Conservation (phyloP, 1,139 yeast genomes). For the Yamadazyma taylorii region DNA sequence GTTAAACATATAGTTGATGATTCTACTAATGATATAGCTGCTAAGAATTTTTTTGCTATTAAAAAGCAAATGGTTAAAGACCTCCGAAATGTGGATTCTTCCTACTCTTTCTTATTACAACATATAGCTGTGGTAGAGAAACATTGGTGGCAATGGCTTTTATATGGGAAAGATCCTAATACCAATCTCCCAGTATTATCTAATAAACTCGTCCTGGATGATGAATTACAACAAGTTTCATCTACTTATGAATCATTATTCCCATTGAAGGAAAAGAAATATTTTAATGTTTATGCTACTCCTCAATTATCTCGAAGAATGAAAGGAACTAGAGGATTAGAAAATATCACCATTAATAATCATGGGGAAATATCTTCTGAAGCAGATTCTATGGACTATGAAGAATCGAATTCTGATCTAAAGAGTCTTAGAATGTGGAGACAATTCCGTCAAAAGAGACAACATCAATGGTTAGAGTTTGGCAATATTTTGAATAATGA, state of each 20-base stretch:
- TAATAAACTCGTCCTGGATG: slow-evolving; percentile 21
- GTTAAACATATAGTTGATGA: slow-evolving; percentile 42
- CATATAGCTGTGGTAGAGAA: slow-evolving; percentile 30
- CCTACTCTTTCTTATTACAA: slow-evolving; percentile 29
- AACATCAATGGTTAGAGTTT: slow-evolving; percentile 22
- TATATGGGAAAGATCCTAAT: slow-evolving; percentile 36
- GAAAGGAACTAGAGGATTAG: slow-evolving; percentile 36
- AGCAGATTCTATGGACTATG: slow-evolving; percentile 10
- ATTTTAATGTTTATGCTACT: slow-evolving; percentile 44
- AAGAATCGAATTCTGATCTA: slow-evolving; percentile 10
- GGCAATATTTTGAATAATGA: slow-evolving; percentile 18
- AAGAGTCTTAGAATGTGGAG: slow-evolving; percentile 10
- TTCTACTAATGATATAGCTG: slow-evolving; percentile 25
- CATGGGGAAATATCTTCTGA: slow-evolving; percentile 1
- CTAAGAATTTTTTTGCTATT: slow-evolving; percentile 23
- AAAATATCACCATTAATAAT: slow-evolving; percentile 12
- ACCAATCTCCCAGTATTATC: slow-evolving; percentile 32
- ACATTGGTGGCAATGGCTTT: slow-evolving; percentile 46
- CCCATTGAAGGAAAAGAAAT: slow-evolving; percentile 35
- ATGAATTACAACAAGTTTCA: slow-evolving; percentile 21
- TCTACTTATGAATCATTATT: slow-evolving; percentile 20
- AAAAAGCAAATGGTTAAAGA: slow-evolving; percentile 27
- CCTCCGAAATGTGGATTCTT: slow-evolving; percentile 25
- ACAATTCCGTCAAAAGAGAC: slow-evolving; percentile 11
- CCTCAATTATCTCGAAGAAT: slow-evolving; percentile 46